These are phyloP conservation scores for Thalassiosira mediterranea DNA, from an alignment of 352 stramenopile species.

Conservation along the genomic window DNA sequence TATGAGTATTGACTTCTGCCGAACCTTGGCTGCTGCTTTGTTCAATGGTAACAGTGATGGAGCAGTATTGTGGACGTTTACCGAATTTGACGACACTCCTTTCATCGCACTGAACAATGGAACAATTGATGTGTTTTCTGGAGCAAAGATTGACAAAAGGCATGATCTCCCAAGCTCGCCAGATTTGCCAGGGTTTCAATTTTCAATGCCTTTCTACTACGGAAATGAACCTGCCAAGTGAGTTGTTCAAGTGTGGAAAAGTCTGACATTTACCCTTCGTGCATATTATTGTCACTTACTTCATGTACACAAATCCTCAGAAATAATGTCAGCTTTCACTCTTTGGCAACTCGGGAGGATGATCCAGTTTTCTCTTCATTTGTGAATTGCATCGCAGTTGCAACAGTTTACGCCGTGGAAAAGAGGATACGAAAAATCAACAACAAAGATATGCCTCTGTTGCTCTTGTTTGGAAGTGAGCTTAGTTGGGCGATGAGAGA, in stretches of 20 bases:
- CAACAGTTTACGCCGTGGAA: constrained; percentile 44
- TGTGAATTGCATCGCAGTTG: constrained; percentile 36
- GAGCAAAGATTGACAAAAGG: constrained; percentile 10
- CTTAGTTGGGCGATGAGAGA: constrained; percentile 33
- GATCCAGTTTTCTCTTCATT: constrained; percentile 21
- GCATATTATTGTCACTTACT: constrained; percentile 1
- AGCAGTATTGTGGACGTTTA: constrained; percentile 13
- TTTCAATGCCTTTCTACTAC: constrained; percentile 38
- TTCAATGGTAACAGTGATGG: constrained; percentile 19
- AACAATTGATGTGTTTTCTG: constrained; percentile 28
- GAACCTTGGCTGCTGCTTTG: constrained; percentile 25
- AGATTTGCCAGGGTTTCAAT: constrained; percentile 17
- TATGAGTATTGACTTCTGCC: constrained; percentile 23
- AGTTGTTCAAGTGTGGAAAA: constrained; percentile 7
- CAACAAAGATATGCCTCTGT: not conserved
- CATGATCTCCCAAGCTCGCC: constrained; percentile 14
- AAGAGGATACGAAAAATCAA: constrained; percentile 9
- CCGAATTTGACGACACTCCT: not conserved
- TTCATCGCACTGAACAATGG: constrained; percentile 11
- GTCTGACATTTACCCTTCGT: not conserved
- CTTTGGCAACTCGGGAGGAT: constrained; percentile 42
- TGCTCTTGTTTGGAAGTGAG: constrained; percentile 33
- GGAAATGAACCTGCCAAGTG: constrained; percentile 2
- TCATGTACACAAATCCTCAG: not conserved
- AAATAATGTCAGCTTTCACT: constrained; percentile 25